phyloP scores from a whole-genome alignment of 345 rosid species.

The sweet orange (Citrus sinensis) region DNA sequence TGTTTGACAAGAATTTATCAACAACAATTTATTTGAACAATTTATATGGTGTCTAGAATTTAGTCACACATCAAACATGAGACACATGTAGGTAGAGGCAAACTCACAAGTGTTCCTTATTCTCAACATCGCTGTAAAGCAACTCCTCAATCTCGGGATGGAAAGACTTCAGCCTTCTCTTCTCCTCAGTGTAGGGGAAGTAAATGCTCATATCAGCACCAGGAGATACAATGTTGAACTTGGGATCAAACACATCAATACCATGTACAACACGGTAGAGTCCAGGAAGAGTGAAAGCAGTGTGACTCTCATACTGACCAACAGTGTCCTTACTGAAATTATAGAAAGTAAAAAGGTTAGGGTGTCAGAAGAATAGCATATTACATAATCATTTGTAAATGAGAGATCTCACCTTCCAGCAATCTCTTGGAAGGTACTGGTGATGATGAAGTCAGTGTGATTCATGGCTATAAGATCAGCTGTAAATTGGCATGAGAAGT shows the following conservation, averaged over 20 bases:
- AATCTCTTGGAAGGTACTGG: constrained; percentile 96
- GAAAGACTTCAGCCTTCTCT: constrained; percentile 54
- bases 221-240: constrained; percentile 87
- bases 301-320: constrained; percentile 89
- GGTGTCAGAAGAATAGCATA: no score
- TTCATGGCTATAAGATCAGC: constrained; percentile 96
- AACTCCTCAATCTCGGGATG: constrained; percentile 71
- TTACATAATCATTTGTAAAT: background rate
- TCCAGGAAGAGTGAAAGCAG: constrained; percentile 72
- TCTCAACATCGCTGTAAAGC: constrained; percentile 68
- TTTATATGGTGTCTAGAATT: background rate
- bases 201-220: constrained; percentile 80
- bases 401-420: constrained; percentile 73
- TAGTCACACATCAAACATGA: background rate
- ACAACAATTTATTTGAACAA: background rate
- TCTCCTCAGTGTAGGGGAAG: constrained; percentile 60
- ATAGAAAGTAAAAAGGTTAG: background rate
- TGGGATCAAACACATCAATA: constrained; percentile 73
- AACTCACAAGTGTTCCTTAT: constrained; percentile 69
- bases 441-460: constrained; percentile 95
- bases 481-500: constrained; percentile 92
- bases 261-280: constrained; percentile 83
- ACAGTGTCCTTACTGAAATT: constrained; percentile 69
- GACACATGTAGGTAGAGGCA: background rate
- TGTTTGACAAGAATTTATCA: constrained; percentile 12